These are phyloP conservation scores for Leersia perrieri DNA, from an alignment of 176 grass and related monocot species.

Conservation along the genomic window DNA sequence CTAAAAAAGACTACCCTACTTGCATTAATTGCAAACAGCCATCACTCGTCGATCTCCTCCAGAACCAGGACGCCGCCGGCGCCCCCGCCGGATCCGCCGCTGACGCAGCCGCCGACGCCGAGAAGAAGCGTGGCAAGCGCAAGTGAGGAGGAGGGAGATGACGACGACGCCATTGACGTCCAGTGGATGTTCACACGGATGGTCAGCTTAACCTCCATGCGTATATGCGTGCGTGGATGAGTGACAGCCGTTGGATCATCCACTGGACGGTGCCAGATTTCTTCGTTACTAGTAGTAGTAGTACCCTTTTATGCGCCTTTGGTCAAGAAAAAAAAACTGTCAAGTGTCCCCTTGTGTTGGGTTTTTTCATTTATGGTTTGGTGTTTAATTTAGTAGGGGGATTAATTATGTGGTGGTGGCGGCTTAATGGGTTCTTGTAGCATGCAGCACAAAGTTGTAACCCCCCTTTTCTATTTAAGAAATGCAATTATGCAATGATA, in stretches of 20 bases:
- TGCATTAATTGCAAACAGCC: slow-evolving; percentile 72
- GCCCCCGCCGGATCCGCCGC: neutral
- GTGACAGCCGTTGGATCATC: slow-evolving; percentile 65
- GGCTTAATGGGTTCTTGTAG: neutral
- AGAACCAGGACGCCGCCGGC: slow-evolving; percentile 19
- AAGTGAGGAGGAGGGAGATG: slow-evolving; percentile 7
- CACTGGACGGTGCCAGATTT: slow-evolving; percentile 36
- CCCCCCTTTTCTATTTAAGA: slow-evolving; percentile 21
- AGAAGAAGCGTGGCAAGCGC: slow-evolving; percentile 49
- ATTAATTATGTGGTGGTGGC: slow-evolving; percentile 12
- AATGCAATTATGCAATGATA: slow-evolving; percentile 33
- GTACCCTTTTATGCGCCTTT: neutral
- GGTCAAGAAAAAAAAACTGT: neutral
- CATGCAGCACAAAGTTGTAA: slow-evolving; percentile 9
- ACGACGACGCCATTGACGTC: neutral
- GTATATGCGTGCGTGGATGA: slow-evolving; percentile 11
- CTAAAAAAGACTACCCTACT: slow-evolving; percentile 57
- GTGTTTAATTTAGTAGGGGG: neutral
- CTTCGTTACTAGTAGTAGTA: slow-evolving; percentile 1
- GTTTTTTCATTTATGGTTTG: slow-evolving; percentile 4
- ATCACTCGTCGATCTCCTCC: slow-evolving; percentile 58
- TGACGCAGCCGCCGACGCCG: neutral
- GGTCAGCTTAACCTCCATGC: slow-evolving; percentile 23
- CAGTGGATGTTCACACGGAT: slow-evolving; percentile 65
- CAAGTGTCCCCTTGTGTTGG: neutral